These are phyloP conservation scores for Vitis vinifera DNA, from an alignment of 164 flowering plant genomes.

Conservation along the genomic window ASM3070453v1 NC_081822.1:26243501-26244000, in stretches of 20 bases:
- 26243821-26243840: constrained; percentile 70
- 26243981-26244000: not conserved
- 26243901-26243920: constrained; percentile 72
- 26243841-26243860: constrained; percentile 71
- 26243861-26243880: constrained; percentile 68
- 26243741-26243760: constrained; percentile 71
- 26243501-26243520: constrained; percentile 37
- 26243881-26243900: constrained; percentile 64
- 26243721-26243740: constrained; percentile 65
- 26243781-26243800: constrained; percentile 44
- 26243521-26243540: constrained; percentile 28
- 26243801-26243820: constrained; percentile 65
- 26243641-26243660: constrained; percentile 54
- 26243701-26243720: constrained; percentile 64
- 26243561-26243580: constrained; percentile 68
- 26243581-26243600: constrained; percentile 62
- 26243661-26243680: constrained; percentile 47
- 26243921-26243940: constrained; percentile 69
- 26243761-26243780: constrained; percentile 56
- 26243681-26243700: constrained; percentile 52
- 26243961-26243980: constrained; percentile 60
- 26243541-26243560: constrained; percentile 23
- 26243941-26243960: constrained; percentile 55
- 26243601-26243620: constrained; percentile 25
- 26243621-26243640: constrained; percentile 25